Evolutionary conservation across 768 basidiomycete genomes (phyloP).

Genomic region (Cystobasidium tubakii): DNA sequence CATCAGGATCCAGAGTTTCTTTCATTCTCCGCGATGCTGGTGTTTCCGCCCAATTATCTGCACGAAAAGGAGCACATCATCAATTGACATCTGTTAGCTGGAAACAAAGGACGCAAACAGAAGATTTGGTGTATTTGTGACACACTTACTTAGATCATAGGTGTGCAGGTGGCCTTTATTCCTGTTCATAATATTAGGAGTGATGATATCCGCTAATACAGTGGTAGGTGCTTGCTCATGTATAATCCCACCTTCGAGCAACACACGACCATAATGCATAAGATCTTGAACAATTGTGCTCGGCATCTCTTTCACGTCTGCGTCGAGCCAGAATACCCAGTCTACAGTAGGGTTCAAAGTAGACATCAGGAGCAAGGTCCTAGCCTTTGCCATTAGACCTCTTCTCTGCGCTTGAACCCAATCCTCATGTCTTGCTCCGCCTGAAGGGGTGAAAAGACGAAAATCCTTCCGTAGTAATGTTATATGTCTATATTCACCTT

Average conservation of each 20-base stretch:
- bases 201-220: not conserved
- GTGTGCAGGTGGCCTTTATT: not conserved
- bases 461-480: constrained; percentile 37
- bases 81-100: not conserved
- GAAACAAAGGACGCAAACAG: too few species aligned
- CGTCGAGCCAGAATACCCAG: constrained; percentile 44
- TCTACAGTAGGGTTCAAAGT: constrained; percentile 38
- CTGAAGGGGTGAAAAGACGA: constrained; percentile 22
- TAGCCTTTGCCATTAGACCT: constrained; percentile 39
- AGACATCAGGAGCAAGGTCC: constrained; percentile 38
- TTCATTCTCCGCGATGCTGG: constrained; percentile 33
- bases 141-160: constrained; percentile 41
- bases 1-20: not conserved
- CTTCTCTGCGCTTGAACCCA: constrained; percentile 35
- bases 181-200: constrained; percentile 12
- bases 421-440: constrained; percentile 20
- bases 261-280: constrained; percentile 26
- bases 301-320: constrained; percentile 39
- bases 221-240: not conserved
- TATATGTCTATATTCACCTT: constrained; percentile 22
- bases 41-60: constrained; percentile 42
- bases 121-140: too few species aligned
- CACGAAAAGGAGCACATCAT: not conserved
- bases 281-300: constrained; percentile 35
- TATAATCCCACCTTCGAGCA: constrained; percentile 7